These are phyloP conservation scores for Albugo laibachii DNA, from an alignment of 352 stramenopile species.

Conservation along the genomic window DNA sequence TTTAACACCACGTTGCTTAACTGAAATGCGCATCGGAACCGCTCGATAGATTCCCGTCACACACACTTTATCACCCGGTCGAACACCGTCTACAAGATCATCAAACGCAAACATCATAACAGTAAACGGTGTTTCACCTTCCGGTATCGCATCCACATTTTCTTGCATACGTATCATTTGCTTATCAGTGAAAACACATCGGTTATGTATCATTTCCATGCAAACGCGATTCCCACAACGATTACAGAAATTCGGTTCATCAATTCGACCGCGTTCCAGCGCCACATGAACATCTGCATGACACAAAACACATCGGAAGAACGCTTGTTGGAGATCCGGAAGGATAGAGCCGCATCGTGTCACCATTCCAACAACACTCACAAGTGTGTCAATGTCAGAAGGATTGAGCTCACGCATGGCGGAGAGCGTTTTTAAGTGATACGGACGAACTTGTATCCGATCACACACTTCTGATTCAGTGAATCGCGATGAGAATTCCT, in stretches of 20 bases:
- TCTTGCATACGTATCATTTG: slow-evolving; percentile 97
- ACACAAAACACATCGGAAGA: slow-evolving; percentile 93
- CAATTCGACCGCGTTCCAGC: slow-evolving; percentile 90
- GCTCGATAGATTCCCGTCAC: slow-evolving; percentile 96
- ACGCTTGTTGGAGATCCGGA: slow-evolving; percentile 95
- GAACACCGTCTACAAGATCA: slow-evolving; percentile 93
- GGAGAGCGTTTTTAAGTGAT: slow-evolving; percentile 86
- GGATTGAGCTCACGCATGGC: slow-evolving; percentile 94
- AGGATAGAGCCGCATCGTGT: slow-evolving; percentile 92
- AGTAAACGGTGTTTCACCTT: slow-evolving; percentile 96
- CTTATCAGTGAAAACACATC: slow-evolving; percentile 96
- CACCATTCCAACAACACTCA: slow-evolving; percentile 96
- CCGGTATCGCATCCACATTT: slow-evolving; percentile 93
- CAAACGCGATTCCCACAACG: slow-evolving; percentile 81
- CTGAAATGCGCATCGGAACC: slow-evolving; percentile 86
- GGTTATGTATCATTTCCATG: slow-evolving; percentile 95
- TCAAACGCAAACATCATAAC: slow-evolving; percentile 97
- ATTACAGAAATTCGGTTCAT: slow-evolving; percentile 83
- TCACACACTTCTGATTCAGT: slow-evolving; percentile 21
- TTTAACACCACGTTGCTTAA: slow-evolving; percentile 86
- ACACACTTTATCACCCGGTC: slow-evolving; percentile 91
- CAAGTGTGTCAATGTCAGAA: slow-evolving; percentile 92
- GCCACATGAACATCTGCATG: slow-evolving; percentile 78
- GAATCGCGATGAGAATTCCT: slow-evolving; percentile 69
- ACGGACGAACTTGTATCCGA: slow-evolving; percentile 92